These are phyloP conservation scores for Fusarium metavorans DNA, from an alignment of 2,329 filamentous ascomycete genomes.

Conservation along the genomic window DNA sequence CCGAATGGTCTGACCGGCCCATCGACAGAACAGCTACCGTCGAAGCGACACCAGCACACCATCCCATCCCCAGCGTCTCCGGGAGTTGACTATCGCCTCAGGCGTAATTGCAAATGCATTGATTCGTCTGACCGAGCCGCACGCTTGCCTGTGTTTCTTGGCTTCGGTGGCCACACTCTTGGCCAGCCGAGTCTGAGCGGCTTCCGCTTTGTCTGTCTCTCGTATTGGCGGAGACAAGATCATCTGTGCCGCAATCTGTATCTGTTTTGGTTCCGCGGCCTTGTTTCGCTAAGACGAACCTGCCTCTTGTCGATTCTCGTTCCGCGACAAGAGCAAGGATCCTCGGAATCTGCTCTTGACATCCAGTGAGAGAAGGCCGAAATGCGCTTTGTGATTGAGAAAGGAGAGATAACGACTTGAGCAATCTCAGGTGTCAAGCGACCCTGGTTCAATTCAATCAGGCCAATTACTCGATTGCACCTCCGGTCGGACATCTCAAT, in stretches of 20 bases:
- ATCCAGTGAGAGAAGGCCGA: not conserved
- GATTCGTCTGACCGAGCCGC: not conserved
- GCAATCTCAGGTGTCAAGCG: not conserved
- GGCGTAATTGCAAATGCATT: constrained; percentile 8
- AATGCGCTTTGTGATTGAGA: not conserved
- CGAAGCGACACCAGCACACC: not conserved
- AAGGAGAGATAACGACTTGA: not conserved
- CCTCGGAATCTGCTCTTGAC: not conserved
- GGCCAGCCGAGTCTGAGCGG: not conserved
- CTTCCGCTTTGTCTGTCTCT: not conserved
- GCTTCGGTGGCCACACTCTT: not conserved
- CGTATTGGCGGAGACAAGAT: not conserved
- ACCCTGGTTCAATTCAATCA: not conserved
- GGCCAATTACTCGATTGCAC: not conserved
- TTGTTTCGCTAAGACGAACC: not conserved
- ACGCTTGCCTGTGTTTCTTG: not conserved
- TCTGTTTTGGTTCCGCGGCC: not conserved
- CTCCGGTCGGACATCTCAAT: not conserved
- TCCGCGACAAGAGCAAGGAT: not conserved
- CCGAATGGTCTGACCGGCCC: constrained; percentile 20
- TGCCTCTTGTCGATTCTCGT: not conserved
- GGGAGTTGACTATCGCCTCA: constrained; percentile 10
- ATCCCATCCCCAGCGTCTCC: constrained; percentile 7
- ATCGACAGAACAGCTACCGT: constrained; percentile 3
- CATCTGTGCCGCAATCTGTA: not conserved